Percentiles rank a stretch among this genome's conserved stretches.
These are phyloP conservation scores for Aspergillus sp. DNA, from an alignment of 2,329 filamentous ascomycete species.

Conservation along the genomic window DNA sequence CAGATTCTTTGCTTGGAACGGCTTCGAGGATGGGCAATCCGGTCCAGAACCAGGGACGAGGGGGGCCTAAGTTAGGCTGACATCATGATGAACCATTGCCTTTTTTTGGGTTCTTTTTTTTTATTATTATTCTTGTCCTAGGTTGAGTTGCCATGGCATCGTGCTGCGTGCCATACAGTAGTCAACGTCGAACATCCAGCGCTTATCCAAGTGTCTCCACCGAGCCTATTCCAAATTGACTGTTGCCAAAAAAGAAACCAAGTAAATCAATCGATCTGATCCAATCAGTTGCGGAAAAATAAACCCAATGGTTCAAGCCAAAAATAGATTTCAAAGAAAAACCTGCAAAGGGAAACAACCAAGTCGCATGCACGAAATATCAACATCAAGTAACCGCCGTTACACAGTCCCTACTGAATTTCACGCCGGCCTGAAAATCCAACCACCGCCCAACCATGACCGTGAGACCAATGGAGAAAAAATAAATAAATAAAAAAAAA, in stretches of 20 bases:
- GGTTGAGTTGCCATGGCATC: no score
- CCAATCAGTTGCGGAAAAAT: neutral
- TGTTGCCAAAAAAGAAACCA: neutral
- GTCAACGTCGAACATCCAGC: neutral
- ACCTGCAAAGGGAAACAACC: neutral
- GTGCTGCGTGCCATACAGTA: no score
- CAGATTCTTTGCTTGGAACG: neutral
- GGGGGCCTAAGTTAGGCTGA: constrained; percentile 4
- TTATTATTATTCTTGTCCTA: neutral
- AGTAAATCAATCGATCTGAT: neutral
- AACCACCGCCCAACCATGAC: constrained; percentile 2
- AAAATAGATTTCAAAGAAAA: neutral
- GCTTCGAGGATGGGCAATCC: neutral
- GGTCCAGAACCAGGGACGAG: neutral
- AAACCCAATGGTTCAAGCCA: neutral
- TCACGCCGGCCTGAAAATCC: neutral
- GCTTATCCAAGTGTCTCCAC: neutral
- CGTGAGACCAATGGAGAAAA: neutral
- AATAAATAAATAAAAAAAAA: constrained; percentile 8
- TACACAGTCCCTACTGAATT: neutral
- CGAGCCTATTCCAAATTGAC: no score
- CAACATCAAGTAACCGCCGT: neutral
- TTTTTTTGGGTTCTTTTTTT: neutral
- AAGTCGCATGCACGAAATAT: neutral
- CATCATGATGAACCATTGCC: neutral